Conservation (phyloP, 805 yeast species). For the Metschnikowia peoriensis region DNA sequence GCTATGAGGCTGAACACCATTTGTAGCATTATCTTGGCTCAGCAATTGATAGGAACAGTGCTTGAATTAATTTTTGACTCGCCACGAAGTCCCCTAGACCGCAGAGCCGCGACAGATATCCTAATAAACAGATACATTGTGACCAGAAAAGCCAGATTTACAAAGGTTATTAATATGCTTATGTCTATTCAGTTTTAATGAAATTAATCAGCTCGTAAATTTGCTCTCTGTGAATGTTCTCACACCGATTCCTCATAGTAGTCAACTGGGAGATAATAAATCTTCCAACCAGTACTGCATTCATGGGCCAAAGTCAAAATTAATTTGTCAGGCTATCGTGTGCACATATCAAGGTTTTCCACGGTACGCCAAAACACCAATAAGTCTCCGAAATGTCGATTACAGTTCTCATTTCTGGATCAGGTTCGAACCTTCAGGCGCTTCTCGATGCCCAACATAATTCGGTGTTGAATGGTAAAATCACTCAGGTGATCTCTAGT, state of each 20-base stretch:
- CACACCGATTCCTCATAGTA: not conserved
- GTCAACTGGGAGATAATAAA: not conserved
- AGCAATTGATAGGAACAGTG: too few species aligned
- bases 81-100: not conserved
- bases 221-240: not conserved
- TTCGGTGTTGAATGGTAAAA: conserved; percentile 47
- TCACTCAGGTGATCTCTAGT: conserved; percentile 82
- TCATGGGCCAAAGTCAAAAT: conserved; percentile 4
- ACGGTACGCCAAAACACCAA: not conserved
- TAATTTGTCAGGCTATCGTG: conserved; percentile 1
- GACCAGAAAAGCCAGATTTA: not conserved
- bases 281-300: conserved; percentile 6
- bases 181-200: too few species aligned
- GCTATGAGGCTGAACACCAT: not conserved
- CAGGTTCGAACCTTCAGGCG: conserved; percentile 95
- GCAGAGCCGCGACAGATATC: not conserved
- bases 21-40: not conserved
- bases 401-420: conserved; percentile 87
- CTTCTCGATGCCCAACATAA: conserved; percentile 67
- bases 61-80: not conserved
- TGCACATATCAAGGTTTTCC: not conserved
- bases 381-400: conserved; percentile 29
- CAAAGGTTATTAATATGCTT: too few species aligned
- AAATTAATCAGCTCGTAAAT: too few species aligned
- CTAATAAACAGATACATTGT: not conserved